Evolutionary conservation across 169 alveolate genomes (phyloP), one percentile per base, ranked within the genome.

Genomic region (Plasmodium sp.): DNA sequence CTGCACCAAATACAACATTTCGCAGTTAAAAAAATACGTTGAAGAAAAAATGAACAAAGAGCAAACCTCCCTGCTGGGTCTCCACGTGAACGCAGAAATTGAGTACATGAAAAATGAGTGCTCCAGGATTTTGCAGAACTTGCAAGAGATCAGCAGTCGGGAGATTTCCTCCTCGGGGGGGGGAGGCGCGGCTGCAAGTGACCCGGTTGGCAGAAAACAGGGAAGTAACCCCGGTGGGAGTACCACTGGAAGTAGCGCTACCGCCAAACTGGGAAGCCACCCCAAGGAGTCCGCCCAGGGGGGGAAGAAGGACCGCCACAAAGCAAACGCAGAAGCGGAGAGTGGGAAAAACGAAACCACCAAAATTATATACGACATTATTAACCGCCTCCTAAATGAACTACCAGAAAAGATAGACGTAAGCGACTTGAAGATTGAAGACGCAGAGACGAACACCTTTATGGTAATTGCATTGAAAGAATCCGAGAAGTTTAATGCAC

Each of bases 51-150:
- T 98, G 72, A 99, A 99, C 4, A 95, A 98, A 43, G 99, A 99
- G 95, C 94, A 98, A 51, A 97, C 97, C 0, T 96, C 83, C 91
- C 96, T 99, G 97, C 98, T 98, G 96, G 99, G 99, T 71, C 97
- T 99, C 92, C 99, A 99, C 93, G 99, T 99, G 56, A 98, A 98
- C 84, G 99, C 99, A 27, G 99, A 99, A 97, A 98, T 98, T 45
- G 99, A 99, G 67, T 98, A 98, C 93, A 96, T 98, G 81, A 98
- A 99, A 62, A 93, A 97, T 51, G 97, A 97, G 94, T 98, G 99
- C 82, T 99, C 98, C 43, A 94, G 96, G 33, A 95, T 98, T 43
- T 97, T 98, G 93, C 95, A 92, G 43, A 97, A 96, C 16, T 97
- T 98, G 54, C 97, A 97, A 84, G 98, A 96, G 84, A 43, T 86